Conservation (phyloP, 2,329 filamentous ascomycete species). For the Ophiostoma triangulosporum region DNA sequence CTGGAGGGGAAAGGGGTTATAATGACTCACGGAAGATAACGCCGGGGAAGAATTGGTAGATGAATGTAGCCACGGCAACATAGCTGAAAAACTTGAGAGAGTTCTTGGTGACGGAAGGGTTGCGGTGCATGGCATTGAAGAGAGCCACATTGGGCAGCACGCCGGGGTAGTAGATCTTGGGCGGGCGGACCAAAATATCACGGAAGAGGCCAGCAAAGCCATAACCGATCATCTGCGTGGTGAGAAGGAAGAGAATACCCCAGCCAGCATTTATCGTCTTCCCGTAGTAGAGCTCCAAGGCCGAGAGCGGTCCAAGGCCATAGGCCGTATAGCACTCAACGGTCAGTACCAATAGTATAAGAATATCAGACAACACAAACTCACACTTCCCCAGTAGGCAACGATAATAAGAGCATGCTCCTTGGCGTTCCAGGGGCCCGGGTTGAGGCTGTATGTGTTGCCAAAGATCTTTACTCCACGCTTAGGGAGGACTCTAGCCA, state of each 20-base stretch:
- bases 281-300: slow-evolving; percentile 19
- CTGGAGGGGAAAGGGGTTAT: slow-evolving; percentile 11
- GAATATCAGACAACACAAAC: neutral
- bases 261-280: slow-evolving; percentile 17
- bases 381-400: slow-evolving; percentile 19
- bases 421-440: slow-evolving; percentile 22
- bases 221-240: slow-evolving; percentile 21
- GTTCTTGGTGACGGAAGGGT: slow-evolving; percentile 18
- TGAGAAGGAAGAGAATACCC: slow-evolving; percentile 19
- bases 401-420: slow-evolving; percentile 22
- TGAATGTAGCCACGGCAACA: slow-evolving; percentile 17
- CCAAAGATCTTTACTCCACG: slow-evolving; percentile 17
- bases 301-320: slow-evolving; percentile 19
- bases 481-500: slow-evolving; percentile 18
- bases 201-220: slow-evolving; percentile 19
- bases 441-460: slow-evolving; percentile 20
- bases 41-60: slow-evolving; percentile 21
- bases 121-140: slow-evolving; percentile 21
- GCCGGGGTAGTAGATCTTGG: slow-evolving; percentile 20
- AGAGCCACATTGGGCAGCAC: slow-evolving; percentile 19
- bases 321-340: slow-evolving; percentile 18
- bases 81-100: slow-evolving; percentile 19
- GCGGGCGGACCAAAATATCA: slow-evolving; percentile 20
- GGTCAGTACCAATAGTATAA: neutral
- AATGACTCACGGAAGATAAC: slow-evolving; percentile 18